A percentile compares a stretch with the other conserved stretches of the same genome.
These are phyloP conservation scores for Dissophora globulifera DNA, from an alignment of 192 early-diverging fungal species.

Conservation along the genomic window DNA sequence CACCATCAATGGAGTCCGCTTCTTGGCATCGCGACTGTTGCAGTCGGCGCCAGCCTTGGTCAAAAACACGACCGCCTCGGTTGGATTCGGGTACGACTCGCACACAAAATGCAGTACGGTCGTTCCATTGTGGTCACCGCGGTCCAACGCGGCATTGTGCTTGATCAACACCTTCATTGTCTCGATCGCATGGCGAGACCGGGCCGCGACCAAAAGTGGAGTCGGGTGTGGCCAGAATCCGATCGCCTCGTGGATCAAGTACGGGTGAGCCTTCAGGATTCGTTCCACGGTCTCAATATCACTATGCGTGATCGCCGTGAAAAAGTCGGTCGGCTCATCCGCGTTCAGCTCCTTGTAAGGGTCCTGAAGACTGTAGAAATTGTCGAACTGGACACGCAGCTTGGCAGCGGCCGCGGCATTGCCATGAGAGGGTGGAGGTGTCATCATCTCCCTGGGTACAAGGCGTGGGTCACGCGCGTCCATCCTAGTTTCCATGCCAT, in stretches of 20 bases:
- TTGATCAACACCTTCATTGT: constrained; percentile 43
- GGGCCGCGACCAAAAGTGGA: constrained; percentile 32
- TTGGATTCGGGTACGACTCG: constrained; percentile 44
- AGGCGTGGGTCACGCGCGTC: constrained; percentile 14
- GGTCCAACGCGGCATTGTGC: constrained; percentile 26
- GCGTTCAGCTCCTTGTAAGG: constrained; percentile 46
- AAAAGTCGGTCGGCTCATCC: constrained; percentile 45
- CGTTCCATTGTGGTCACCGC: constrained; percentile 34
- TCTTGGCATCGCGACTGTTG: constrained; percentile 44
- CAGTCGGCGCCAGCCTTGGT: constrained; percentile 44
- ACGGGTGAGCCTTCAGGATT: constrained; percentile 31
- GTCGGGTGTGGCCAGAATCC: constrained; percentile 47
- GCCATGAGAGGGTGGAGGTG: constrained; percentile 14
- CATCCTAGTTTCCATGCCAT: background rate
- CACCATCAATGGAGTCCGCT: constrained; percentile 47
- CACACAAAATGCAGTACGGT: constrained; percentile 46
- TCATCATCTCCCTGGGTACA: constrained; percentile 1
- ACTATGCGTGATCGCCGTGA: constrained; percentile 39
- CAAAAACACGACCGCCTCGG: constrained; percentile 37
- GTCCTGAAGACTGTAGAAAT: constrained; percentile 52
- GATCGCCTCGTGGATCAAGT: constrained; percentile 29
- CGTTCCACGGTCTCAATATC: constrained; percentile 38
- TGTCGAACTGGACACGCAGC: constrained; percentile 36
- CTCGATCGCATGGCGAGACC: constrained; percentile 37
- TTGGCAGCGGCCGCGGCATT: constrained; percentile 9